Evolutionary conservation across 768 basidiomycete genomes (phyloP).

Genomic region (Suillus tomentosus): DNA sequence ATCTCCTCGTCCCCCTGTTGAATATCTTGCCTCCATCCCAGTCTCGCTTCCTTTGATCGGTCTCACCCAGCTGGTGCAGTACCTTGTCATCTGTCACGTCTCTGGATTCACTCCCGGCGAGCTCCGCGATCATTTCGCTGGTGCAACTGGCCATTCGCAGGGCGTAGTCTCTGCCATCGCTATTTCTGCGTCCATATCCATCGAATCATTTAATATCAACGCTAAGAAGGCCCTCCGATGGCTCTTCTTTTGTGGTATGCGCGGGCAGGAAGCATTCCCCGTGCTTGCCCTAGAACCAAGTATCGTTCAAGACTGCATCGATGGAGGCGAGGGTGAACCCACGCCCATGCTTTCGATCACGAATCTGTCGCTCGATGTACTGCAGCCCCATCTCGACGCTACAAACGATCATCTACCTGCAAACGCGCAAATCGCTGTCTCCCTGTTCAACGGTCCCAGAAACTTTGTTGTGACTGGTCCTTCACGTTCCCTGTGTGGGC

Average conservation of each 20-base stretch:
- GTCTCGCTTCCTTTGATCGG: slow-evolving; percentile 96
- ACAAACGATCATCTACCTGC: slow-evolving; percentile 84
- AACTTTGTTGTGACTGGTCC: slow-evolving; percentile 94
- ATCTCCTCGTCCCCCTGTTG: slow-evolving; percentile 67
- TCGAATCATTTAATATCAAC: slow-evolving; percentile 75
- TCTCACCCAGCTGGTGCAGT: slow-evolving; percentile 93
- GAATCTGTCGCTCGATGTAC: slow-evolving; percentile 73
- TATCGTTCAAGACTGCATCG: slow-evolving; percentile 84
- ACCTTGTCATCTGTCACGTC: slow-evolving; percentile 78
- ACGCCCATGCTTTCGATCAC: slow-evolving; percentile 92
- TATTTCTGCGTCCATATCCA: slow-evolving; percentile 76
- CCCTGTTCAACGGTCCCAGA: slow-evolving; percentile 90
- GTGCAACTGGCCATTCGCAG: slow-evolving; percentile 96
- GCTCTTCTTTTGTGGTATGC: slow-evolving; percentile 91
- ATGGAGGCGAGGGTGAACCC: slow-evolving; percentile 92
- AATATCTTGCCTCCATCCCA: slow-evolving; percentile 92
- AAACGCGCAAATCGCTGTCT: slow-evolving; percentile 80
- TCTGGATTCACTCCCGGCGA: slow-evolving; percentile 77
- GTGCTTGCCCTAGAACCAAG: slow-evolving; percentile 85
- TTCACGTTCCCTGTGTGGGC: slow-evolving; percentile 87
- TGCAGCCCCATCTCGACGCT: slow-evolving; percentile 79
- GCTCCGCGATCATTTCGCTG: slow-evolving; percentile 72
- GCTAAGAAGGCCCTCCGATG: slow-evolving; percentile 83
- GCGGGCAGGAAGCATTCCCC: slow-evolving; percentile 94
- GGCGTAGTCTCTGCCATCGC: slow-evolving; percentile 94